Evolutionary conservation across 73 alveolate genomes (phyloP), one percentile per base, ranked within the genome.

Genomic region (Symbiodinium natans): DNA sequence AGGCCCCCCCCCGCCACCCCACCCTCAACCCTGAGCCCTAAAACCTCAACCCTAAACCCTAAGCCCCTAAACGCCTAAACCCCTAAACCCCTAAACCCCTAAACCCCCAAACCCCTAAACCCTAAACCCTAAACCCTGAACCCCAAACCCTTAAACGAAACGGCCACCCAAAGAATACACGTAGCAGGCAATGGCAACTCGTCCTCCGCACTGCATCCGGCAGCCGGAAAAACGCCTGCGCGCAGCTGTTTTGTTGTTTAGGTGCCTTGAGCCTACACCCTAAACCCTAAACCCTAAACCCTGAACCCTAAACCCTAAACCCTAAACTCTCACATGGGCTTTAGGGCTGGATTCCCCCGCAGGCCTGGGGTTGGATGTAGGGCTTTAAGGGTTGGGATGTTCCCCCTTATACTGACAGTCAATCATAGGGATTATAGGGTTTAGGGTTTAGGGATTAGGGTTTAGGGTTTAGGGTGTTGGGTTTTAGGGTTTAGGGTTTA

Each of bases 191-290:
- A 7, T 27, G 15, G 40, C 29, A 25, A 31, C 36, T n/a, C 80
- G 33, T 31, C 80, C 80, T 63, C 80, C 80, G 80, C 4, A 63
- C 80, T 63, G 80, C 80, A 63, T 63, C 80, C 80, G 80, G 80
- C 80, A 63, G 80, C 33, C 80, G 80, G 80, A 63, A 63, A 36
- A 63, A 63, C 36, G 80, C 80, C 80, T 63, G 36, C 31, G 80
- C 29, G n/a, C n/a, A n/a, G n/a, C n/a, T n/a, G n/a, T n/a, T n/a
- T n/a, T n/a, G n/a, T n/a, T n/a, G n/a, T n/a, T 46, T 13, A 46
- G 59, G 59, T 6, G 59, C n/a, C n/a, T n/a, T n/a, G 15, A 56
- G 31, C 74, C 74, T 21, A 56, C 5, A 56, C 74, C 74, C 74
- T 56, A 56, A 56, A 56, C 74, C 74, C 74, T 21, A 56, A 56